Base-by-base conservation (phyloP, 805 yeast species). In the Lachancea sp. region DNA sequence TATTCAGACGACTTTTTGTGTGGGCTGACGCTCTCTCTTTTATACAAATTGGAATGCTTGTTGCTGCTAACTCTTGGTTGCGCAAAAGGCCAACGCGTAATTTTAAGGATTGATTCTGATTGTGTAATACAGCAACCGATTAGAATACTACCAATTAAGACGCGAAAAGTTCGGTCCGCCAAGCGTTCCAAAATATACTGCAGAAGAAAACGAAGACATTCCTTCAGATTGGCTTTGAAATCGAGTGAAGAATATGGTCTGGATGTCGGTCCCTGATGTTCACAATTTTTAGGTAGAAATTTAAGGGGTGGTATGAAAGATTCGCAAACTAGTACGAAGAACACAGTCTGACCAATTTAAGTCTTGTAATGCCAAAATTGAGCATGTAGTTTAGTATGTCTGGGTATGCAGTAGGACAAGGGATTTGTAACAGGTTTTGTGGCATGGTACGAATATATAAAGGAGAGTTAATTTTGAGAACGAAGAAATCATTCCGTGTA, bases 291-390 rank as follows among this genome's bases (percentile, higher is more conserved):
- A 21, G 26, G 25, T 3, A 18, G 5, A 16, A 16, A 21, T n/a
- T 5, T n/a, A 4, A 21, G 4, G n/a, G 8, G 18, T 31, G 31
- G 30, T 25, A 25, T 25, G 18, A 18, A n/a, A 25, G 25, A 13
- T 35, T 35, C 38, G 38, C 38, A 7, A 5, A 3, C n/a, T n/a
- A 5, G 29, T 7, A 31, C 16, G 38, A 35, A 35, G 5, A 35
- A 24, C 15, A 24, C 39, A 19, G 39, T 28, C 33, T 20, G 22
- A 18, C 18, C 9, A 24, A 25, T 8, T 16, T 8, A 11, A 4
- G 15, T n/a, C n/a, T 13, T 8, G 21, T 15, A 24, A 16, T 13
- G 29, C 37, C 30, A 23, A 25, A 24, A 18, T 24, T 16, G 23
- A 34, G 29, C 30, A n/a, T 16, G 5, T 8, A 30, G 34, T 30